A percentile compares a stretch with the other conserved stretches of the same genome.
Evolutionary conservation across 1,139 yeast genomes (phyloP).

Genomic region (Yamadazyma diddensiae): DNA sequence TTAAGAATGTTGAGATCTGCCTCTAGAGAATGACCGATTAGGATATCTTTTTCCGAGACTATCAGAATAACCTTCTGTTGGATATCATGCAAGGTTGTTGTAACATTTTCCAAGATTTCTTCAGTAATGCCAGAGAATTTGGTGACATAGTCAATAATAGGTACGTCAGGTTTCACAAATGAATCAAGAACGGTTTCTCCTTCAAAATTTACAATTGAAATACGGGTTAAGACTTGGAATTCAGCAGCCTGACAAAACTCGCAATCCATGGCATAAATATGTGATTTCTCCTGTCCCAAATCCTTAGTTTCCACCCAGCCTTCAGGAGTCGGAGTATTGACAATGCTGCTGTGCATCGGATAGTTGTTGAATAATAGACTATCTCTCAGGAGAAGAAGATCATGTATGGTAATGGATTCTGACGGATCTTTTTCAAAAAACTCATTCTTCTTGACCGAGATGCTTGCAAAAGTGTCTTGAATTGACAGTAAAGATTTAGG

Average conservation of each 20-base stretch:
- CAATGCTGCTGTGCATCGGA: slow-evolving; percentile 49
- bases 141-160: slow-evolving; percentile 77
- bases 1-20: slow-evolving; percentile 62
- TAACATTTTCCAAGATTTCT: slow-evolving; percentile 58
- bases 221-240: slow-evolving; percentile 72
- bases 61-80: slow-evolving; percentile 51
- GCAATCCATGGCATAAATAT: slow-evolving; percentile 82
- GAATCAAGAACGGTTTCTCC: slow-evolving; percentile 63
- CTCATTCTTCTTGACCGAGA: neutral
- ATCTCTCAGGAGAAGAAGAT: slow-evolving; percentile 47
- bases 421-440: slow-evolving; percentile 8
- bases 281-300: slow-evolving; percentile 54
- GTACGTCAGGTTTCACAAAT: slow-evolving; percentile 71
- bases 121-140: slow-evolving; percentile 83
- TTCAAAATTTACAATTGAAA: slow-evolving; percentile 67
- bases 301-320: slow-evolving; percentile 57
- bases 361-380: slow-evolving; percentile 50
- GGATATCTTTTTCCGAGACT: slow-evolving; percentile 47
- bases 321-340: slow-evolving; percentile 18
- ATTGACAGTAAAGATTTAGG: no score
- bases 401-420: slow-evolving; percentile 50
- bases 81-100: slow-evolving; percentile 64
- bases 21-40: slow-evolving; percentile 74
- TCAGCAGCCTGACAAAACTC: slow-evolving; percentile 75
- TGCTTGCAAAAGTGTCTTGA: no score